phyloP scores from a whole-genome alignment of 2,329 filamentous ascomycete genomes.

The Diaporthe amygdali region DNA sequence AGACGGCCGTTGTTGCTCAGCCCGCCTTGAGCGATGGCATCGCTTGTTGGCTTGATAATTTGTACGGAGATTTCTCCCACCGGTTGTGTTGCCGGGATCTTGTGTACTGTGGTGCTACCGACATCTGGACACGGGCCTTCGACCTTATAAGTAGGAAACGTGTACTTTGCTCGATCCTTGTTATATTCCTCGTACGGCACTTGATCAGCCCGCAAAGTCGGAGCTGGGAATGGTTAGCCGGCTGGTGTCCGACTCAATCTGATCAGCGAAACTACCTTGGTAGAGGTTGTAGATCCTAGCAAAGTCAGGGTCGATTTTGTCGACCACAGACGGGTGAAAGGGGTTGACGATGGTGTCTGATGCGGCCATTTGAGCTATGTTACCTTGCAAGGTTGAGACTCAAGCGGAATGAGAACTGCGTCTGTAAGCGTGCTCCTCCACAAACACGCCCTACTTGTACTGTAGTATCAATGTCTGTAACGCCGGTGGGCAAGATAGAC shows the following conservation, averaged over 20 bases:
- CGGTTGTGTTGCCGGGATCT: slow-evolving; percentile 8
- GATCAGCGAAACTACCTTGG: slow-evolving; percentile 32
- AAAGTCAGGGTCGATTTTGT: slow-evolving; percentile 42
- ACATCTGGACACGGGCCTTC: slow-evolving; percentile 6
- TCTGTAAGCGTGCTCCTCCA: background rate
- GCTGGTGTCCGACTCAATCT: background rate
- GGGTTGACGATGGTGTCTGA: slow-evolving; percentile 36
- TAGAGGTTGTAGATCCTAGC: slow-evolving; percentile 42
- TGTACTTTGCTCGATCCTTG: slow-evolving; percentile 22
- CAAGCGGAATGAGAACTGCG: background rate
- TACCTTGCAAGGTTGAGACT: background rate
- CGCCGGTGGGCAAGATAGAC: too few species aligned
- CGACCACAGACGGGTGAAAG: slow-evolving; percentile 42
- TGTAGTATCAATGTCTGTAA: too few species aligned
- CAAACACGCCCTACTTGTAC: too few species aligned
- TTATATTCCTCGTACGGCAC: slow-evolving; percentile 23
- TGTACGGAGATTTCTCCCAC: slow-evolving; percentile 19
- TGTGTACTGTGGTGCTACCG: slow-evolving; percentile 1
- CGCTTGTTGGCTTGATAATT: slow-evolving; percentile 12
- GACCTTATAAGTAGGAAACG: slow-evolving; percentile 15
- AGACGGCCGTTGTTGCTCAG: slow-evolving; percentile 12
- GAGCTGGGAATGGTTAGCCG: background rate
- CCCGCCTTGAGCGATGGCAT: background rate
- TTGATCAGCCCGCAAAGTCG: slow-evolving; percentile 21
- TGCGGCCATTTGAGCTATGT: slow-evolving; percentile 1